Conservation (phyloP, 2,329 filamentous ascomycete genomes). For the Blastomyces emzantsi region DNA sequence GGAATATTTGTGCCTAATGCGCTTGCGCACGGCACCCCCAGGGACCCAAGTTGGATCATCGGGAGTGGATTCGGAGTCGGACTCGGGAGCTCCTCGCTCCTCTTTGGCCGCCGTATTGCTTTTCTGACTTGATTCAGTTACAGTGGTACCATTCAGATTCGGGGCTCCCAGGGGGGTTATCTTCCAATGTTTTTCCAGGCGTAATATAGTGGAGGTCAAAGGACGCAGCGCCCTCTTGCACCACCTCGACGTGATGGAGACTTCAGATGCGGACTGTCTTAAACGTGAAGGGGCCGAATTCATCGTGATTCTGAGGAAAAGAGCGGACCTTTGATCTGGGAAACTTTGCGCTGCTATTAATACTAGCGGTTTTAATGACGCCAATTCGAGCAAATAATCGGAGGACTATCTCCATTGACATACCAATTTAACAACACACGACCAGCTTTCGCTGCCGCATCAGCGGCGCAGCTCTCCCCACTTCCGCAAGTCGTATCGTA, state of each 20-base stretch:
- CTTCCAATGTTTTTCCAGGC: slow-evolving; percentile 35
- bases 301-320: neutral
- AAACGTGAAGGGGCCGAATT: slow-evolving; percentile 12
- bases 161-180: slow-evolving; percentile 20
- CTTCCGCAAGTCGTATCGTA: neutral
- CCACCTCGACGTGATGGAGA: slow-evolving; percentile 35
- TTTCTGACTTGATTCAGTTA: slow-evolving; percentile 1
- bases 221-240: slow-evolving; percentile 37
- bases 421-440: neutral
- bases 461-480: neutral
- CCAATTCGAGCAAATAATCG: neutral
- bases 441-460: neutral
- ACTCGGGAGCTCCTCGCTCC: slow-evolving; percentile 18
- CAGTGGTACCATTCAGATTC: slow-evolving; percentile 16
- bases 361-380: neutral
- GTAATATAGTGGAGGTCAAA: slow-evolving; percentile 32
- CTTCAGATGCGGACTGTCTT: slow-evolving; percentile 20
- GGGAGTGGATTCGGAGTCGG: slow-evolving; percentile 30
- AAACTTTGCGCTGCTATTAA: neutral
- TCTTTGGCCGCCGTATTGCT: slow-evolving; percentile 13
- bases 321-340: neutral
- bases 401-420: neutral
- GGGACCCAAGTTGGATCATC: slow-evolving; percentile 36
- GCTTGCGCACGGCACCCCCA: slow-evolving; percentile 21
- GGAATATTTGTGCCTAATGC: slow-evolving; percentile 32